Evolutionary conservation across 345 rosid genomes (phyloP), one percentile per base, ranked within the genome.

Genomic region (Lagerstroemia speciosa): DNA sequence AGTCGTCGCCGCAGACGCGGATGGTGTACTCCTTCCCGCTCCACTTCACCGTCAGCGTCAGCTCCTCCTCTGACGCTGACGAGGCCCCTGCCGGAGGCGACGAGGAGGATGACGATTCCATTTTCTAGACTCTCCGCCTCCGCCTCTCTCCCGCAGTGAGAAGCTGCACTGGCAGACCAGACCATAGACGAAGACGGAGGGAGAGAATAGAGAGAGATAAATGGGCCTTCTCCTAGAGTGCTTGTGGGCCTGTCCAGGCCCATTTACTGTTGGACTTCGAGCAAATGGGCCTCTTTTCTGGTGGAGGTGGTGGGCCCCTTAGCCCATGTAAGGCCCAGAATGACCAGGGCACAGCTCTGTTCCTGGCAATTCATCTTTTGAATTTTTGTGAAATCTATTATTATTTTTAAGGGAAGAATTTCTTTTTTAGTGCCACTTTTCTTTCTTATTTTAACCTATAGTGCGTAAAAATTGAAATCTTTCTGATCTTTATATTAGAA

Each of bases 11-110:
- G 75, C 96, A 91, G 74, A 88, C 88, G 63, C 88, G 90, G 77
- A 89, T 86, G 0, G 92, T 85, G 76, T 84, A 91, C 80, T 94
- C 97, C 65, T 94, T 94, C 7, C 96, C 93, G 57, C 89, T 91
- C 99, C 99, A 94, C 68, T 91, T 94, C 31, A 94, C 87, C 1
- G 77, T 70, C 66, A 91, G 83, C 2, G 96, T 88, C 58, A 94
- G 79, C 84, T 91, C 97, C 73, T 90, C 97, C 75, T 82, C 96
- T 65, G 85, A 69, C 74, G 64, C 72, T 66, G 83, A 31, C 27
- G 89, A 83, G 34, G 69, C 67, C 64, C 73, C 77, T 31, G 69
- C 31, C 17, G 81, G 26, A 2, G 77, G 36, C 45, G 68, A 27
- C 19, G 74, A 22, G 36, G 69, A n/a, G 14, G 74, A 55, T 12